Evolutionary conservation across 208 protist genomes (phyloP), one percentile per base, ranked within the genome.

Genomic region (Endotrypanum monterogeii): DNA sequence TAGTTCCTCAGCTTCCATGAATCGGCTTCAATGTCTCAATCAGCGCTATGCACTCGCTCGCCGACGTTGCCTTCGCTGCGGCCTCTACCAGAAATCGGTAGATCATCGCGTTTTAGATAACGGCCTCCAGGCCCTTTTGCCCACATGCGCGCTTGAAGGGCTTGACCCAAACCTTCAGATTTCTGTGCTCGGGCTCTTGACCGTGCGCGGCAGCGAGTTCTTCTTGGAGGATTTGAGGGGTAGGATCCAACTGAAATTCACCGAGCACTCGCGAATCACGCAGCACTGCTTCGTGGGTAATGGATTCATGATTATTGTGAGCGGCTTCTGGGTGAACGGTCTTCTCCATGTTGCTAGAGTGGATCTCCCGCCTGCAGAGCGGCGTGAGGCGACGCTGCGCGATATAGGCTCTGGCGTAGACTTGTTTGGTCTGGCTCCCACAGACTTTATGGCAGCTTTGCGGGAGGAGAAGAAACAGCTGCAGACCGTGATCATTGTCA

Each of bases 41-140:
- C 89, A 96, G 68, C 86, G 93, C 14, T 97, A 96, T 79, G 62
- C 92, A 2, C 82, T 95, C 56, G 86, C 90, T n/a, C 84, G 87
- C 2, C 82, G 89, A 58, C 84, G 93, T 12, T 95, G 91, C 70
- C 74, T 93, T 58, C 83, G 89, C 39, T 96, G 93, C 73, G 93
- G 91, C 18, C 60, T 95, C 39, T 97, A 93, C 76, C 82, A 86
- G 20, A 84, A 85, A 23, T 87, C 89, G 35, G 37, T 89, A 30
- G 84, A 83, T 62, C 83, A 89, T 50, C 82, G 77, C 28, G 55
- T 80, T n/a, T 8, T 20, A 57, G 44, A 51, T 41, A 56, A 57
- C 28, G 52, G 62, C 18, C 70, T 78, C 32, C 69, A 87, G n/a
- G 84, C 88, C 8, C 78, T 97, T 56, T 75, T 97, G 66, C 82